phyloP scores from a whole-genome alignment of 2,329 filamentous ascomycete species.

The Remersonia thermophila region DNA sequence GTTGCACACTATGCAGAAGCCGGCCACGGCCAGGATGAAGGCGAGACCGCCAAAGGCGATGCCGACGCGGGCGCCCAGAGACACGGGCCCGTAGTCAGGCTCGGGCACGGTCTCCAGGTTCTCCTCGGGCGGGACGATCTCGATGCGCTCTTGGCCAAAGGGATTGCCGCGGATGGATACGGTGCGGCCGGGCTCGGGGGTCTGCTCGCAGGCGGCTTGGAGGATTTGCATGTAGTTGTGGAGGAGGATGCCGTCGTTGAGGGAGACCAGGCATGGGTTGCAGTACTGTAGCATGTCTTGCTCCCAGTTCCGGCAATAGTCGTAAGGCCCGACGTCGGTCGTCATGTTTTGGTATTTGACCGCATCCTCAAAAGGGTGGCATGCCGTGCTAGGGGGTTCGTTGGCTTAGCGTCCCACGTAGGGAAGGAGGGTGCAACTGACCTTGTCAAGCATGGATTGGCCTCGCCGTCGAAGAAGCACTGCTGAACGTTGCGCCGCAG shows the following conservation, averaged over 20 bases:
- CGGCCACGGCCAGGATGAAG: constrained; percentile 33
- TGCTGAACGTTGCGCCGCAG: constrained; percentile 42
- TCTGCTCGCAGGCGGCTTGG: constrained; percentile 43
- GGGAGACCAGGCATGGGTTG: constrained; percentile 31
- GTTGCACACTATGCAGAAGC: constrained; percentile 42
- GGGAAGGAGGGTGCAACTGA: constrained; percentile 20
- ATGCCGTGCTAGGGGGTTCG: constrained; percentile 33
- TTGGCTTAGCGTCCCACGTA: constrained; percentile 15
- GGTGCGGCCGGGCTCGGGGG: constrained; percentile 32
- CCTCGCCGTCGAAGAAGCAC: constrained; percentile 36
- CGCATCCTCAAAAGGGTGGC: constrained; percentile 34
- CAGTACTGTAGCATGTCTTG: constrained; percentile 31
- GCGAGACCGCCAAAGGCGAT: constrained; percentile 41
- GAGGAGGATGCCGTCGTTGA: constrained; percentile 27
- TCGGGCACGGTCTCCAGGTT: constrained; percentile 27
- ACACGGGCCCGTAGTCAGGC: constrained; percentile 34
- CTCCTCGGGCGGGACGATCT: constrained; percentile 37
- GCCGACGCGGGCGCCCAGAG: constrained; percentile 44
- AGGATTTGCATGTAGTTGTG: constrained; percentile 43
- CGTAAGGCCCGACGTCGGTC: constrained; percentile 31
- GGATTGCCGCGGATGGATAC: constrained; percentile 39
- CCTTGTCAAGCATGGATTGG: constrained; percentile 41
- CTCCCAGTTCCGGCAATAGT: constrained; percentile 42
- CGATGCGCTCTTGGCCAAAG: constrained; percentile 37
- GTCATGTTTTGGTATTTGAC: constrained; percentile 39